Conservation (phyloP, 139 green algal species). For the Picochlorum sp. region DNA sequence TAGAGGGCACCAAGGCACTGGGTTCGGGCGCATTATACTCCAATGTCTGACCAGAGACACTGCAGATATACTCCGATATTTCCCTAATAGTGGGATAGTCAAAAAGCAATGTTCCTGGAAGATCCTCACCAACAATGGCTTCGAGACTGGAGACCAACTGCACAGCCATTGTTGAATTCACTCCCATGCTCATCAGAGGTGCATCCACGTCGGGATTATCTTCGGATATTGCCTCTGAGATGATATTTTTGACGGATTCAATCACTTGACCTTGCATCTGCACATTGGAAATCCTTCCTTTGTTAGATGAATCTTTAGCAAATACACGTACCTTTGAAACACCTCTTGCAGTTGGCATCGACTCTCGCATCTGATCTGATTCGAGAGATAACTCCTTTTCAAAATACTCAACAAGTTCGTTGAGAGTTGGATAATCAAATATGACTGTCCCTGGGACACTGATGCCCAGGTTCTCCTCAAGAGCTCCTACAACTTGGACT, state of each 20-base stretch:
- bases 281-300: neutral
- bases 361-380: neutral
- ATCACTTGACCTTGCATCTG: neutral
- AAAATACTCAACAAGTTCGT: slow-evolving; percentile 15
- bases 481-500: slow-evolving; percentile 19
- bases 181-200: slow-evolving; percentile 26
- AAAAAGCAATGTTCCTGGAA: slow-evolving; percentile 41
- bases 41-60: neutral
- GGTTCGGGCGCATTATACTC: neutral
- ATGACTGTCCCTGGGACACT: slow-evolving; percentile 51
- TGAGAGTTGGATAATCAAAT: slow-evolving; percentile 46
- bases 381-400: neutral
- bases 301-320: neutral
- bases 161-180: slow-evolving; percentile 39
- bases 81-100: slow-evolving; percentile 39
- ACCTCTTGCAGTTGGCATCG: neutral
- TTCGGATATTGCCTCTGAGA: neutral
- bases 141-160: slow-evolving; percentile 40
- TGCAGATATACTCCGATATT: slow-evolving; percentile 17
- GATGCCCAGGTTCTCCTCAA: slow-evolving; percentile 21
- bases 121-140: slow-evolving; percentile 13
- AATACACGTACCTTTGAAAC: slow-evolving; percentile 1
- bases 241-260: neutral
- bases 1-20: neutral
- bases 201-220: neutral